phyloP scores from a whole-genome alignment of 2,329 filamentous ascomycete genomes.

The Curvularia verruculosa region DNA sequence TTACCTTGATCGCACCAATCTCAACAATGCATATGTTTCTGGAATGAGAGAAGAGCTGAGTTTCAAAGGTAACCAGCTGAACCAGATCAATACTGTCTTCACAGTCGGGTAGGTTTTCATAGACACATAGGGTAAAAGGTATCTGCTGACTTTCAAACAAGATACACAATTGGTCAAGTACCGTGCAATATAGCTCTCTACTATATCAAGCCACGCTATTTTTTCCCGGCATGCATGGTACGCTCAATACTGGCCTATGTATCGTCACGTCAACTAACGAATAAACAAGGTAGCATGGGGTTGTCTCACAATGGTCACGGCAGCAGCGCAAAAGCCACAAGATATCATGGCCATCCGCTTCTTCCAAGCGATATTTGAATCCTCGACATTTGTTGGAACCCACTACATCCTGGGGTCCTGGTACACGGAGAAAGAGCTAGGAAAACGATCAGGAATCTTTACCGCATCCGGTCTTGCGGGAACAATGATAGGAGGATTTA shows the following conservation, averaged over 20 bases:
- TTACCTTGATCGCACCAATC: constrained; percentile 49
- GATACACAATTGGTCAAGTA: constrained; percentile 60
- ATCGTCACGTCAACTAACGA: neutral
- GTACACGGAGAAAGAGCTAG: constrained; percentile 67
- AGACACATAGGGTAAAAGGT: neutral
- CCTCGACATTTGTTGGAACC: constrained; percentile 61
- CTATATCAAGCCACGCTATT: constrained; percentile 67
- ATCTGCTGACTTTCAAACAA: neutral
- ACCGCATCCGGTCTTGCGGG: constrained; percentile 65
- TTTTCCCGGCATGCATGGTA: constrained; percentile 68
- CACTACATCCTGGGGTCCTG: constrained; percentile 68
- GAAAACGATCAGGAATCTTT: constrained; percentile 67
- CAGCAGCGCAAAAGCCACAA: constrained; percentile 57
- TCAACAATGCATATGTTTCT: constrained; percentile 52
- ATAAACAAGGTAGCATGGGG: constrained; percentile 60
- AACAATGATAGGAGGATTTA: constrained; percentile 67
- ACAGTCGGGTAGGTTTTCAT: constrained; percentile 33
- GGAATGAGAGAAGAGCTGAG: constrained; percentile 52
- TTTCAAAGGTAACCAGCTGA: constrained; percentile 50
- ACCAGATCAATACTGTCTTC: constrained; percentile 54
- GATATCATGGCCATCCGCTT: constrained; percentile 66
- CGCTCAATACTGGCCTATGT: neutral
- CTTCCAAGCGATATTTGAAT: constrained; percentile 61
- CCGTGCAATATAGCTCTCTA: constrained; percentile 59
- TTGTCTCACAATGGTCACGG: constrained; percentile 66